A percentile compares a stretch with the other conserved stretches of the same genome.
These are phyloP conservation scores for Pseudocercospora macadamiae DNA, from an alignment of 2,329 filamentous ascomycete species.

Conservation along the genomic window DNA sequence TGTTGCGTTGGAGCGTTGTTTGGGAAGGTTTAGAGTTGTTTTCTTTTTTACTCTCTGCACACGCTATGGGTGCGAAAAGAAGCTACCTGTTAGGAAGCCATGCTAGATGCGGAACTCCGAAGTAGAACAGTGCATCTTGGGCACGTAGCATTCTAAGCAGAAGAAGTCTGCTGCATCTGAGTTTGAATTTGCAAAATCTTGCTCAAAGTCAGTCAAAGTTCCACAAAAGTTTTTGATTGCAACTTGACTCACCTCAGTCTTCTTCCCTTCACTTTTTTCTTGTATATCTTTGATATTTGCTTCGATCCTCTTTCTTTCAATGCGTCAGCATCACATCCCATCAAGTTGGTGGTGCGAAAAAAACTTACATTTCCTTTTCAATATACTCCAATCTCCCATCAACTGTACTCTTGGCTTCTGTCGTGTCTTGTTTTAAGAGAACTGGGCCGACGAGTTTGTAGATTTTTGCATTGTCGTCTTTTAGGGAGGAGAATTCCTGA, in stretches of 20 bases:
- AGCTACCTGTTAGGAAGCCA: too few relatives aligned
- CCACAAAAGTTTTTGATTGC: not conserved
- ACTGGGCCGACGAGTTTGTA: conserved; percentile 96
- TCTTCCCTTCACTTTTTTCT: conserved; percentile 66
- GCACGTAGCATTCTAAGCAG: not conserved
- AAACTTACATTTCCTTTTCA: conserved; percentile 80
- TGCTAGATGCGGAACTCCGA: too few relatives aligned
- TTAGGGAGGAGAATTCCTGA: conserved; percentile 79
- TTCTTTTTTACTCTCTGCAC: too few relatives aligned
- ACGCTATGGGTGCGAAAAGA: too few relatives aligned
- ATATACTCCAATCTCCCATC: conserved; percentile 92
- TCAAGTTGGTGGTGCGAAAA: not conserved
- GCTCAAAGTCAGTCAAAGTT: too few relatives aligned
- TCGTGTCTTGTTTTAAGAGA: conserved; percentile 89
- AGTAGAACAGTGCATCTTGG: too few relatives aligned
- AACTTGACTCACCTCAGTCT: conserved; percentile 65
- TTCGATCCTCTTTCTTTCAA: conserved; percentile 65
- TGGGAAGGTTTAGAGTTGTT: too few relatives aligned
- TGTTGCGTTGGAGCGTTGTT: too few relatives aligned
- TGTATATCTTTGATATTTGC: conserved; percentile 66
- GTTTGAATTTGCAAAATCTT: conserved; percentile 1
- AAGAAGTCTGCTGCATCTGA: not conserved
- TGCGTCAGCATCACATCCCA: not conserved
- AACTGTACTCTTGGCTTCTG: conserved; percentile 87
- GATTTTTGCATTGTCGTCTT: conserved; percentile 82